Base-by-base conservation (phyloP, 139 green algal genomes). In the Haematococcus sp. region DNA sequence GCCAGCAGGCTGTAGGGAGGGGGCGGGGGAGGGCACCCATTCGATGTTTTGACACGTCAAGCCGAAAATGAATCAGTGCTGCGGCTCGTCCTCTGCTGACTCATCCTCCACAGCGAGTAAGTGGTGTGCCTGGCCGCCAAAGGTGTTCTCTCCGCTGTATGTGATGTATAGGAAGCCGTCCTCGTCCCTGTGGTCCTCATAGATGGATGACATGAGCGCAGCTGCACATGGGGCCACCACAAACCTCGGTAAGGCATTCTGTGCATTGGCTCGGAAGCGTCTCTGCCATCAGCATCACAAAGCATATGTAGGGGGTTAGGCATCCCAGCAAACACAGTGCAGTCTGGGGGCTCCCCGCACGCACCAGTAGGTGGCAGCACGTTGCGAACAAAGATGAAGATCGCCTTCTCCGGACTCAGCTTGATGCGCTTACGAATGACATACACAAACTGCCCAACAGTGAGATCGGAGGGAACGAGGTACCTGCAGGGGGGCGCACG, bases 341-440 rank as follows among this genome's bases (percentile, higher is more conserved):
- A n/a, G n/a, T n/a, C n/a, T n/a, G n/a, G 31, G 63, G 33, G 54
- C 71, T 16, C 31, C 28, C 40, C 28, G 1, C 51, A 33, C 74
- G 27, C 61, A 97, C 93, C 92, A 67, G 92, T 98, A 4, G 96
- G 96, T 11, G 96, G 96, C 28, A 99, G 76, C 28, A 97, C 85
- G 79, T 98, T 98, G 76, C 94, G 90, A 3, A 99, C 95, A 83
- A 99, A 99, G 66, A 99, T 96, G 84, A 99, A 99, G 73, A 99
- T 97, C 20, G 96, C 96, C 83, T 98, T 95, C 84, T 99, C 95
- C 0, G 94, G 89, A 58, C 74, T 92, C 23, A 99, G 89, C 79
- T 95, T 95, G 84, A 99, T 98, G 44, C 96, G 85, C 84, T 98
- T 98, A 33, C 96, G 91, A 74, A 99, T 99, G 43, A 99, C 96